phyloP scores from a whole-genome alignment of 805 yeast genomes.

The Pichia phayaonensis region DNA sequence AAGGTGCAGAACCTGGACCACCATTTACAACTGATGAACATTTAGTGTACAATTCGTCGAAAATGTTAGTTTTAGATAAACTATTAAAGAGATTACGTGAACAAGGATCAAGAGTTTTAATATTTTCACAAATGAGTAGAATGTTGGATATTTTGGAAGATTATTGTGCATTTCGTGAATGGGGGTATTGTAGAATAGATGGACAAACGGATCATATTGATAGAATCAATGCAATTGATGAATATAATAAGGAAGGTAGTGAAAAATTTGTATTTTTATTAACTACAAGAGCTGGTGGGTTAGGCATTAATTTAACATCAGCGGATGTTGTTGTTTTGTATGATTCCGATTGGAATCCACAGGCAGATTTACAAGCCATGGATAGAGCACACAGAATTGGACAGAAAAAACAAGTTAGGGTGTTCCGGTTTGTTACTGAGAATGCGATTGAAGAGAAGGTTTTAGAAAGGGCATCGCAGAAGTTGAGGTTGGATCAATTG shows the following conservation, averaged over 20 bases:
- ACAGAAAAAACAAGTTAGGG: constrained; percentile 76
- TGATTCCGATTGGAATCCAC: constrained; percentile 88
- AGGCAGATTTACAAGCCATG: constrained; percentile 85
- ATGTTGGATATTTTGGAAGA: constrained; percentile 75
- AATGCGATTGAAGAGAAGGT: constrained; percentile 81
- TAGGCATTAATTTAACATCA: constrained; percentile 76
- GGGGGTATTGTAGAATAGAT: constrained; percentile 70
- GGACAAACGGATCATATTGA: constrained; percentile 79
- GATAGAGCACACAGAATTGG: constrained; percentile 88
- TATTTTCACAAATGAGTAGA: constrained; percentile 80
- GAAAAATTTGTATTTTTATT: constrained; percentile 65
- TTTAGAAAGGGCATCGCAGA: constrained; percentile 74
- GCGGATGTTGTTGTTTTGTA: constrained; percentile 71
- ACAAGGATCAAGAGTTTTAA: constrained; percentile 72
- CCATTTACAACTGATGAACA: constrained; percentile 84
- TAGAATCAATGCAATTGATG: constrained; percentile 69
- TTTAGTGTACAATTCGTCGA: constrained; percentile 63
- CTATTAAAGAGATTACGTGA: constrained; percentile 50
- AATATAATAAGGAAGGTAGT: constrained; percentile 67
- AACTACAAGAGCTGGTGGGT: constrained; percentile 86
- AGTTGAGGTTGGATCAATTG: constrained; percentile 68
- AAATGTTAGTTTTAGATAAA: constrained; percentile 64
- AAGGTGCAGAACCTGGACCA: constrained; percentile 88
- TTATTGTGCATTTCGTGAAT: constrained; percentile 63
- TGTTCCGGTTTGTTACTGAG: constrained; percentile 69